Percentiles rank a stretch among this genome's conserved stretches.
phyloP scores from a whole-genome alignment of 2,329 filamentous ascomycete genomes.

The Sporothrix brasiliensis region DNA sequence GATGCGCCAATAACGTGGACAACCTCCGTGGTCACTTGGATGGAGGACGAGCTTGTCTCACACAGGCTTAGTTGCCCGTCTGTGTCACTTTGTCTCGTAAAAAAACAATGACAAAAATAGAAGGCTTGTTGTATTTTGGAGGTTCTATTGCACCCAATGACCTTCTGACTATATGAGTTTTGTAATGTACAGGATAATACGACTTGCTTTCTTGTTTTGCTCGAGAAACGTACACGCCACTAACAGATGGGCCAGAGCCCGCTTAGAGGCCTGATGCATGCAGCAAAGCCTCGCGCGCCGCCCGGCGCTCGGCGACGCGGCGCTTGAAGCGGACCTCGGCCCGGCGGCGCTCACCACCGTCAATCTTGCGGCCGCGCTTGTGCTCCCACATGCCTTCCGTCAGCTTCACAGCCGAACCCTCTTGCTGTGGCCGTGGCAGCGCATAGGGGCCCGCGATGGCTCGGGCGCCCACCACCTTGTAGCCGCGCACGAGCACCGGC shows the following conservation, averaged over 20 bases:
- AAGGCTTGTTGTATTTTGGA: conserved; percentile 11
- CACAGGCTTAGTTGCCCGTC: not conserved
- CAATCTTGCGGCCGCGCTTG: conserved; percentile 83
- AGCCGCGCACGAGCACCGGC: conserved; percentile 59
- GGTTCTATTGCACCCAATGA: not conserved
- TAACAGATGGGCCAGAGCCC: not conserved
- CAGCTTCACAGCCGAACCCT: conserved; percentile 67
- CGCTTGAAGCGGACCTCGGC: conserved; percentile 87
- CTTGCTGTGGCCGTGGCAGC: conserved; percentile 64
- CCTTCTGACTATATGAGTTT: conserved; percentile 19
- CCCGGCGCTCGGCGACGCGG: conserved; percentile 76
- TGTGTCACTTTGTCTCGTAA: not conserved
- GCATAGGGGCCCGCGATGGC: conserved; percentile 77
- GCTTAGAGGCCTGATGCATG: not conserved
- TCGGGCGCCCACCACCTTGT: conserved; percentile 68
- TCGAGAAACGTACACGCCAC: not conserved
- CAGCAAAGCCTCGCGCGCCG: conserved; percentile 49
- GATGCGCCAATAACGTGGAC: not conserved
- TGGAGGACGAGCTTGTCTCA: not conserved
- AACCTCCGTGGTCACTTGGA: not conserved
- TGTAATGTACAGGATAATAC: not conserved
- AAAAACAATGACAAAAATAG: not conserved
- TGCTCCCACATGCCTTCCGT: conserved; percentile 94
- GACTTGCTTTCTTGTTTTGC: not conserved
- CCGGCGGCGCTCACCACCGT: conserved; percentile 90